These are phyloP conservation scores for Phytophthora capsici DNA, from an alignment of 352 stramenopile genomes.

Conservation along the genomic window DNA sequence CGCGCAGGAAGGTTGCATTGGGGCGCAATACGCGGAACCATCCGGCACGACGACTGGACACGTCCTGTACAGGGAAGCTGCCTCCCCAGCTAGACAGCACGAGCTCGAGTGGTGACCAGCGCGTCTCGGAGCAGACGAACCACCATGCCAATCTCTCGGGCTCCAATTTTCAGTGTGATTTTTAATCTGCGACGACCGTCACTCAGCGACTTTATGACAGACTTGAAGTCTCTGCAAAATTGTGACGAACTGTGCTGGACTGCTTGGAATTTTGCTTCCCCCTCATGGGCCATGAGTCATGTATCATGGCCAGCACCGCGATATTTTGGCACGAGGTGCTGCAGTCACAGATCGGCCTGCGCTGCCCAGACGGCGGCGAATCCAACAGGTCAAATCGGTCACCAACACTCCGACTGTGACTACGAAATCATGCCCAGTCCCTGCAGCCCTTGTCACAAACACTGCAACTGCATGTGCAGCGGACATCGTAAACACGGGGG, in stretches of 20 bases:
- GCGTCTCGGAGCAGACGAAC: constrained; percentile 16
- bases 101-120: constrained; percentile 16
- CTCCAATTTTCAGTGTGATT: constrained; percentile 15
- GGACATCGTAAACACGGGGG: constrained; percentile 11
- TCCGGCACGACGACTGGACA: constrained; percentile 21
- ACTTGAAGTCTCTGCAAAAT: constrained; percentile 8
- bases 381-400: neutral
- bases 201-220: constrained; percentile 11
- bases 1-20: neutral
- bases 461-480: constrained; percentile 20
- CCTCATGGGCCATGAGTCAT: no score
- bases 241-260: constrained; percentile 2
- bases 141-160: constrained; percentile 24
- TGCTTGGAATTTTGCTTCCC: constrained; percentile 8
- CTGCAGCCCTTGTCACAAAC: constrained; percentile 26
- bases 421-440: constrained; percentile 12
- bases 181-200: constrained; percentile 28
- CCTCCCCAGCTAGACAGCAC: neutral
- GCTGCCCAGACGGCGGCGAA: constrained; percentile 1
- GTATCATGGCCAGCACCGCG: neutral
- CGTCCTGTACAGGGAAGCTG: constrained; percentile 7
- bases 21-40: constrained; percentile 10
- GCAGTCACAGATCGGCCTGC: constrained; percentile 8
- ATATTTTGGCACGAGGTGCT: constrained; percentile 7
- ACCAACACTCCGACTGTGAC: constrained; percentile 7